phyloP scores from a whole-genome alignment of 306 rosid genomes.

The Carpinus fangiana region DNA sequence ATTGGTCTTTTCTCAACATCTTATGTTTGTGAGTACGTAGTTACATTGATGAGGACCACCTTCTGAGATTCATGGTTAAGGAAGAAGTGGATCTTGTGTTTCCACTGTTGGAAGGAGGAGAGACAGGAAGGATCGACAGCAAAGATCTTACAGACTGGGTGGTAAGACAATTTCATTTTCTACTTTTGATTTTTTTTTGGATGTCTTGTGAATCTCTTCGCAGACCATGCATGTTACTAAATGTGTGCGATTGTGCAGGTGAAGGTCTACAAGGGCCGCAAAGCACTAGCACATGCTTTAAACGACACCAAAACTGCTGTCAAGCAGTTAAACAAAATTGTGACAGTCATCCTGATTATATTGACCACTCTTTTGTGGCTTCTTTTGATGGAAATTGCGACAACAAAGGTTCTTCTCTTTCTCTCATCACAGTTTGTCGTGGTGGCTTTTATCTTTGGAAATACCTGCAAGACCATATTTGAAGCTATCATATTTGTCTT shows the following conservation, averaged over 20 bases:
- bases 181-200: background rate
- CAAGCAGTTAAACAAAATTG: conserved; percentile 75
- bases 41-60: conserved; percentile 72
- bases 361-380: conserved; percentile 69
- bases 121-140: conserved; percentile 53
- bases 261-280: conserved; percentile 81
- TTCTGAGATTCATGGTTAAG: conserved; percentile 72
- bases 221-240: background rate
- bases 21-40: conserved; percentile 34
- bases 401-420: conserved; percentile 77
- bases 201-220: background rate
- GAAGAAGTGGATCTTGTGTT: conserved; percentile 74
- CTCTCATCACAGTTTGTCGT: conserved; percentile 76
- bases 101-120: conserved; percentile 58
- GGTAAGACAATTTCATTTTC: conserved; percentile 50
- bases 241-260: conserved; percentile 49
- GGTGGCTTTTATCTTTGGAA: conserved; percentile 80
- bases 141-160: conserved; percentile 74
- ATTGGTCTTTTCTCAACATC: conserved; percentile 15
- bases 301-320: conserved; percentile 91
- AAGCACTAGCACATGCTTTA: conserved; percentile 79
- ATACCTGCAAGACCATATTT: conserved; percentile 85
- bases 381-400: conserved; percentile 81
- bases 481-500: conserved; percentile 90
- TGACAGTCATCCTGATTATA: conserved; percentile 46